These are phyloP conservation scores for Cladosporium sphaerospermum DNA, from an alignment of 2,329 filamentous ascomycete genomes.

Conservation along the genomic window DNA sequence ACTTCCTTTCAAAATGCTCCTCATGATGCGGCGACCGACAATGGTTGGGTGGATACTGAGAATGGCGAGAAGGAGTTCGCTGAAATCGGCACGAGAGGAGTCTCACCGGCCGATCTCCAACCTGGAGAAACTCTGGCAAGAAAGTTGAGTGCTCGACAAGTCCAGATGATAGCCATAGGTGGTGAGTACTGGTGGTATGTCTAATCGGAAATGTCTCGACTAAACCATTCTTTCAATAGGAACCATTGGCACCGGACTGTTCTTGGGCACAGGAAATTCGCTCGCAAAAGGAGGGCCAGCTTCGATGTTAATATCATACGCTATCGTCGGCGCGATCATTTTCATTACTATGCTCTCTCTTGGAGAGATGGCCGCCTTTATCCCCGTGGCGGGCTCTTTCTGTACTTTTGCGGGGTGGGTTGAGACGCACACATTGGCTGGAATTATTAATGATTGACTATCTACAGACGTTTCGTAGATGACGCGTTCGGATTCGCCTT, in stretches of 20 bases:
- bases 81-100: not conserved
- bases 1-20: too few relatives aligned
- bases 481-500: conserved; percentile 73
- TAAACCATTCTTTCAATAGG: not conserved
- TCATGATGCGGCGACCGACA: not conserved
- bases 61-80: conserved; percentile 2
- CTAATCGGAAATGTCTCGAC: conserved; percentile 28
- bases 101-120: not conserved
- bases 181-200: conserved; percentile 54
- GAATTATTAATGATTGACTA: conserved; percentile 12
- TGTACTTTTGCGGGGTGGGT: conserved; percentile 45
- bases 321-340: conserved; percentile 63
- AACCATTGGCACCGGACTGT: conserved; percentile 36
- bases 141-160: conserved; percentile 49
- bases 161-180: conserved; percentile 63
- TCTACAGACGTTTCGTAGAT: conserved; percentile 64
- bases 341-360: conserved; percentile 75
- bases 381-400: conserved; percentile 70
- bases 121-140: conserved; percentile 38
- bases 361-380: conserved; percentile 78
- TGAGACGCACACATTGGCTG: not conserved
- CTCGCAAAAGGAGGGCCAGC: conserved; percentile 50
- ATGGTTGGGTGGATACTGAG: conserved; percentile 1
- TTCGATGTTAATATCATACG: conserved; percentile 65
- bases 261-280: conserved; percentile 55